Evolutionary conservation across 345 rosid species (phyloP).

Genomic region (Pugionium cornutum): DNA sequence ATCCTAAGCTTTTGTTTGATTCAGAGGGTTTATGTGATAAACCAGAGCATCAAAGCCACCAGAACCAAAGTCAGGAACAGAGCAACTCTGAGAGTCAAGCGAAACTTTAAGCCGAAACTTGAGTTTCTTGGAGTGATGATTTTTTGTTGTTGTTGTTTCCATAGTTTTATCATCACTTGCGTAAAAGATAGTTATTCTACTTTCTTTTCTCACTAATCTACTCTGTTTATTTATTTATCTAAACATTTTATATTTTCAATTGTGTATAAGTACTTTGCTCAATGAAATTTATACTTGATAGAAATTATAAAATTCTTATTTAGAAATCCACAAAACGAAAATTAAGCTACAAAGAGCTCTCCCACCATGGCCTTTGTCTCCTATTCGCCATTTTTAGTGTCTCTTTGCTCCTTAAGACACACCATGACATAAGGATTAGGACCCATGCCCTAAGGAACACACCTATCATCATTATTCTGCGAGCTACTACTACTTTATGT

Average conservation of each 20-base stretch:
- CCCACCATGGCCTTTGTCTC: conserved; percentile 38
- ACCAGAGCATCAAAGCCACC: conserved; percentile 44
- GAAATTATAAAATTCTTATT: too few species aligned
- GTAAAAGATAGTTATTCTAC: conserved; percentile 25
- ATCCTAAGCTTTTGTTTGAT: conserved; percentile 75
- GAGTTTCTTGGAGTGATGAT: conserved; percentile 42
- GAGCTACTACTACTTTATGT: conserved; percentile 13
- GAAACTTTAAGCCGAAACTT: conserved; percentile 57
- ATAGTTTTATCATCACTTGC: conserved; percentile 21
- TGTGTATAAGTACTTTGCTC: too few species aligned
- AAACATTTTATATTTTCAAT: too few species aligned
- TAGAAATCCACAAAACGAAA: background rate
- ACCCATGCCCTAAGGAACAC: conserved; percentile 28
- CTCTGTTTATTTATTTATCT: background rate
- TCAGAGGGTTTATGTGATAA: conserved; percentile 54
- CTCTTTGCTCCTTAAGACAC: conserved; percentile 17
- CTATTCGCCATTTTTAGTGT: conserved; percentile 29
- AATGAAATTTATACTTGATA: too few species aligned
- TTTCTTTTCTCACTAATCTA: background rate
- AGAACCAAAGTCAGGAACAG: conserved; percentile 39
- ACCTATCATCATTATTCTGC: conserved; percentile 33
- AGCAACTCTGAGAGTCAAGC: conserved; percentile 51
- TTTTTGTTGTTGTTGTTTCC: conserved; percentile 14
- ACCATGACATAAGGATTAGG: conserved; percentile 7
- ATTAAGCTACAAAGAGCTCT: conserved; percentile 29